Evolutionary conservation across 495 filamentous ascomycete genomes (phyloP).

Genomic region (Hypoxylon lienhwacheense): DNA sequence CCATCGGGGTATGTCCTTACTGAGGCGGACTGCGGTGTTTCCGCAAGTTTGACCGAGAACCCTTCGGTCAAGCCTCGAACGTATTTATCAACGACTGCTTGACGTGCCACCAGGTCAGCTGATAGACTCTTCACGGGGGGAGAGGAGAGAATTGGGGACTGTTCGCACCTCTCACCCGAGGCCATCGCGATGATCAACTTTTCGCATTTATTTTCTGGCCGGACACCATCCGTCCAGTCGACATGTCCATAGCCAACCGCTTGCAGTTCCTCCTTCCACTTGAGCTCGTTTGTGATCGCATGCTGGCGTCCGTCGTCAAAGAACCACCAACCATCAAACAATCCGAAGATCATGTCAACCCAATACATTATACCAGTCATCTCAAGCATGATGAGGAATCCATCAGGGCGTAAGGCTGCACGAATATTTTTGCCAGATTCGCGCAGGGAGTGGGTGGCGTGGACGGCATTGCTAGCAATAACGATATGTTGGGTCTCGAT

Average conservation of each 20-base stretch:
- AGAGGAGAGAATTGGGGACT: slow-evolving; percentile 26
- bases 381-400: slow-evolving; percentile 52
- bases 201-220: slow-evolving; percentile 48
- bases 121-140: slow-evolving; percentile 29
- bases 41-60: slow-evolving; percentile 24
- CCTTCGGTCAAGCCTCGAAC: slow-evolving; percentile 21
- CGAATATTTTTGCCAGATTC: slow-evolving; percentile 41
- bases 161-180: slow-evolving; percentile 41
- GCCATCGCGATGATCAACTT: slow-evolving; percentile 52
- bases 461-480: slow-evolving; percentile 52
- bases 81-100: slow-evolving; percentile 35
- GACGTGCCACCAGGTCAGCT: slow-evolving; percentile 35
- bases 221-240: slow-evolving; percentile 51
- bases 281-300: slow-evolving; percentile 42
- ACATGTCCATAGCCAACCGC: slow-evolving; percentile 50
- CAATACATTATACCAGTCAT: slow-evolving; percentile 47
- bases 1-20: slow-evolving; percentile 34
- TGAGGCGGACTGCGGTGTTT: not conserved
- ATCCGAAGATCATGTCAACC: slow-evolving; percentile 54
- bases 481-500: slow-evolving; percentile 44
- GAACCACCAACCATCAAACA: slow-evolving; percentile 59
- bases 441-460: slow-evolving; percentile 47
- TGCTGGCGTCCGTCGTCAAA: slow-evolving; percentile 53
- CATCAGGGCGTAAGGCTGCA: slow-evolving; percentile 45
- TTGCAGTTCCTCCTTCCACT: slow-evolving; percentile 48